Base-by-base conservation (phyloP, 345 rosid species). In the Euphorbia tirucalli region DNA sequence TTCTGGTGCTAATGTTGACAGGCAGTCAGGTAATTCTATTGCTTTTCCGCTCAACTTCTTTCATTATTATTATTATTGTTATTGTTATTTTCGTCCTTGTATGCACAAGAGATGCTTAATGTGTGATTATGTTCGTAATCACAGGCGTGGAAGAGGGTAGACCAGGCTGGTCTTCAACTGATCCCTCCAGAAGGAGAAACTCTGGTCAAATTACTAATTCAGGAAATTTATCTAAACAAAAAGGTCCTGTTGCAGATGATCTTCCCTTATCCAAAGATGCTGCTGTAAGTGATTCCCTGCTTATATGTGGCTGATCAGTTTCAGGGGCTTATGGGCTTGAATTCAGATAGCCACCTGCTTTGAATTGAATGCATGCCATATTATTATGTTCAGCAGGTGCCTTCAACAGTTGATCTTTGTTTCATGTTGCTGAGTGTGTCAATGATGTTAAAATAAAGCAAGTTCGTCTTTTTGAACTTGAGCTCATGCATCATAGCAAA, bases 101-200 rank as follows among this genome's bases (percentile, higher is more conserved):
- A 41, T 31, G 8, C 9, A 18, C 37, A 61, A 18, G 65, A 35
- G 31, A 27, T 65, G 11, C 6, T 7, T 44, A 52, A 62, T 37
- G n/a, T 61, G 57, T 70, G 32, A 27, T 25, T 63, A 48, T 48
- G 57, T 28, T 50, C 65, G 60, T 66, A 14, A n/a, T 69, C 61
- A 43, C 79, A 95, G 99, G 88, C 5, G 85, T 79, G 48, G 85
- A 80, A 63, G 88, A 83, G 61, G 86, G 79, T 75, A 78, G 81
- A 80, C 82, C 81, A 46, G 86, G 88, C 72, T 83, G 85, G 92
- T 61, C 76, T 24, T 76, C 82, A 62, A 75, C 57, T 25, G 88
- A 81, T 77, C 81, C 81, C 31, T 59, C 87, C 70, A 78, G 85
- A 30, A 83, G 83, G 75, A 83, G 82, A 75, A 76, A 76, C 60